These are phyloP conservation scores for Protostelium mycophagum DNA, from an alignment of 78 protist species.

Conservation along the genomic window DNA sequence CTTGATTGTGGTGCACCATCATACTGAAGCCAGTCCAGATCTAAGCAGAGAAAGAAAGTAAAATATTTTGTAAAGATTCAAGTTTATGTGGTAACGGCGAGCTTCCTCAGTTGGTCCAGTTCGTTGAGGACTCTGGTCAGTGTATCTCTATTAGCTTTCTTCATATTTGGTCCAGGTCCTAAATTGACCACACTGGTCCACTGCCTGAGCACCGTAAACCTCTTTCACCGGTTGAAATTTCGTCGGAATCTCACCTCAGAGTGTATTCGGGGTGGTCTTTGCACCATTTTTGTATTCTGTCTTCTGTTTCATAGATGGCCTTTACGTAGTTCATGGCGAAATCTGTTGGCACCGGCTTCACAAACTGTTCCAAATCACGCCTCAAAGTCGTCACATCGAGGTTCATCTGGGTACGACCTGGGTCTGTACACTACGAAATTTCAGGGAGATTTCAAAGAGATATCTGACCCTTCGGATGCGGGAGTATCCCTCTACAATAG, in stretches of 20 bases:
- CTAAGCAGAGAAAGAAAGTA: too few relatives aligned
- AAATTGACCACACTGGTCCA: background rate
- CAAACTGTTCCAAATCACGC: background rate
- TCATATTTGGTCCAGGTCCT: background rate
- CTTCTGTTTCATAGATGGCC: background rate
- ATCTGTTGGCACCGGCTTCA: background rate
- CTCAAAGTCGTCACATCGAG: background rate
- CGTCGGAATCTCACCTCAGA: background rate
- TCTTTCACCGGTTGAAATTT: background rate
- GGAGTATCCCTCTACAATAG: background rate
- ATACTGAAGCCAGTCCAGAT: too few relatives aligned
- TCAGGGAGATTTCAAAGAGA: too few relatives aligned
- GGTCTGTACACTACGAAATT: background rate
- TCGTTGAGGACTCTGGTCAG: background rate
- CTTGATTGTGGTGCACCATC: too few relatives aligned
- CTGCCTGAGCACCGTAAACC: background rate
- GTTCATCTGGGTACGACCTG: background rate
- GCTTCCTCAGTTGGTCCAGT: constrained; percentile 2
- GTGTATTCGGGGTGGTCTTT: background rate
- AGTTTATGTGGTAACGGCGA: too few relatives aligned
- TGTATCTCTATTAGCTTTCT: background rate
- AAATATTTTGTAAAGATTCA: too few relatives aligned
- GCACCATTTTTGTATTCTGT: background rate
- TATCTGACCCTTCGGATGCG: background rate
- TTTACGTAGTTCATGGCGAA: background rate